Percentiles rank a stretch among this genome's conserved stretches.
These are phyloP conservation scores for Cladosporium sphaerospermum DNA, from an alignment of 2,329 filamentous ascomycete species.

Conservation along the genomic window DNA sequence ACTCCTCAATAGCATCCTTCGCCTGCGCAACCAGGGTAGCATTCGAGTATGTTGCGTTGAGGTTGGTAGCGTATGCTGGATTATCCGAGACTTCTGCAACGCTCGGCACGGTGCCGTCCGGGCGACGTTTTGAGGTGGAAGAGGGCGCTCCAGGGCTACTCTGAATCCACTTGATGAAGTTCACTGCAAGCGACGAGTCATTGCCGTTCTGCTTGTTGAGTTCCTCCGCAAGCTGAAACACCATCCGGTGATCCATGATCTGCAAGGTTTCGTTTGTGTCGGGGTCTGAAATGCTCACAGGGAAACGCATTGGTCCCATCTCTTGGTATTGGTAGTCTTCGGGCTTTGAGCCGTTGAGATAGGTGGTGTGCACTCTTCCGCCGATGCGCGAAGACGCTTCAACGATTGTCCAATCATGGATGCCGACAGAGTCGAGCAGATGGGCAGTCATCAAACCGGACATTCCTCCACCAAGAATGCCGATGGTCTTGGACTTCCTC, in stretches of 20 bases:
- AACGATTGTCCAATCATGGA: slow-evolving; percentile 56
- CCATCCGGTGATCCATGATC: slow-evolving; percentile 58
- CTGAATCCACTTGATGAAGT: slow-evolving; percentile 60
- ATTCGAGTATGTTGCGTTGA: slow-evolving; percentile 24
- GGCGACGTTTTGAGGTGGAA: slow-evolving; percentile 44
- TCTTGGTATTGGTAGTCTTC: slow-evolving; percentile 63
- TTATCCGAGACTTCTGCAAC: slow-evolving; percentile 43
- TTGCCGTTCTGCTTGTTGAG: slow-evolving; percentile 60
- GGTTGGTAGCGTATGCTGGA: slow-evolving; percentile 21
- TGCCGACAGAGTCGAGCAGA: slow-evolving; percentile 47
- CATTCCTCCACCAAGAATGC: slow-evolving; percentile 62
- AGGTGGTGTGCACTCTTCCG: slow-evolving; percentile 58
- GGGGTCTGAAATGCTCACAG: slow-evolving; percentile 44
- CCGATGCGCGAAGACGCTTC: slow-evolving; percentile 57
- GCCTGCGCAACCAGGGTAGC: slow-evolving; percentile 36
- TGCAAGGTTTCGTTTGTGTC: slow-evolving; percentile 51
- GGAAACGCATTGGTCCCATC: slow-evolving; percentile 61
- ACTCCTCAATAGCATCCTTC: slow-evolving; percentile 33
- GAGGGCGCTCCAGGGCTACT: slow-evolving; percentile 48
- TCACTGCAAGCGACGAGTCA: slow-evolving; percentile 42
- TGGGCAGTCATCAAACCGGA: slow-evolving; percentile 55
- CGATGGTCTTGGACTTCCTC: slow-evolving; percentile 54
- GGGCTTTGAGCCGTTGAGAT: slow-evolving; percentile 52
- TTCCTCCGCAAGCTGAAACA: slow-evolving; percentile 56
- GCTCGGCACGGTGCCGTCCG: slow-evolving; percentile 50